A percentile compares a stretch with the other conserved stretches of the same genome.
These are phyloP conservation scores for Diplotaxis tenuifolia DNA, from an alignment of 345 rosid genomes.

Conservation along the genomic window DNA sequence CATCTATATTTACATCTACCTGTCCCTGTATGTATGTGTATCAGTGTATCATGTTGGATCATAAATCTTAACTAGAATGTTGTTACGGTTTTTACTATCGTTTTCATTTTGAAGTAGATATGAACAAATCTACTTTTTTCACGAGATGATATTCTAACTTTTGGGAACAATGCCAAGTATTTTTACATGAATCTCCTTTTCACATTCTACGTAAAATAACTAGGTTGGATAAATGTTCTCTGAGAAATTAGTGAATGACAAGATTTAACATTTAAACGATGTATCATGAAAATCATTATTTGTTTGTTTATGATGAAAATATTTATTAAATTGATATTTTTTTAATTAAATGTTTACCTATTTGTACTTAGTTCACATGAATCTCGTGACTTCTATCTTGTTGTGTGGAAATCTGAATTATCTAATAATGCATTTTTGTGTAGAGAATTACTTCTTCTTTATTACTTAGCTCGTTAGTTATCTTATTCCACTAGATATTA, in stretches of 20 bases:
- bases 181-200: not conserved
- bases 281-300: not conserved
- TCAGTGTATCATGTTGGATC: not conserved
- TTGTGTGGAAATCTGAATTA: too few species aligned
- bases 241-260: not conserved
- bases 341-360: too few species aligned
- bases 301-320: too few species aligned
- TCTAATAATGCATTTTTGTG: too few species aligned
- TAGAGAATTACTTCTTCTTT: too few species aligned
- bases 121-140: not conserved
- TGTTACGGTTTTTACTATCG: not conserved
- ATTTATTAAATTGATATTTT: too few species aligned
- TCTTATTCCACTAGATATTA: too few species aligned
- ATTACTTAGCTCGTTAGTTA: too few species aligned
- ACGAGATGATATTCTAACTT: slow-evolving; percentile 4
- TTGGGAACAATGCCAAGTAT: slow-evolving; percentile 16
- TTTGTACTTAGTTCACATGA: too few species aligned
- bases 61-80: not conserved
- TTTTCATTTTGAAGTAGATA: not conserved
- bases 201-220: not conserved
- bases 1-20: slow-evolving; percentile 10
- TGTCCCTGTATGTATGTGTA: not conserved
- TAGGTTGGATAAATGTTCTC: not conserved
- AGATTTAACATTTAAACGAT: not conserved
- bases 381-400: too few species aligned